Conservation (phyloP, 768 basidiomycete species). For the Termitomyces sp. region DNA sequence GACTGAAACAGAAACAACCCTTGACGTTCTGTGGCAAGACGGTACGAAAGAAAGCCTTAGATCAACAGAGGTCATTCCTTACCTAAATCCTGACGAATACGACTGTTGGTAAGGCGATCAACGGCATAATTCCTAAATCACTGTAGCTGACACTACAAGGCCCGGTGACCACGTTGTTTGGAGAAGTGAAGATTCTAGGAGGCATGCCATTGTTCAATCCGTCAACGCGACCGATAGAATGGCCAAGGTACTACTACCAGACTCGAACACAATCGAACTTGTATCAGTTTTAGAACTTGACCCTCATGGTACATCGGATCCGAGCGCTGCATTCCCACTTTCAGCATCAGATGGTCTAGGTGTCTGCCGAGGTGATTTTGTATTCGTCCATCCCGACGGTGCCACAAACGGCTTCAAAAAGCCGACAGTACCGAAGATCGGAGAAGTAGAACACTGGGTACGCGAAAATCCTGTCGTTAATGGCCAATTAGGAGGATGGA, state of each 20-base stretch:
- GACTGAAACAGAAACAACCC: constrained; percentile 61
- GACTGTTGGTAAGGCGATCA: constrained; percentile 68
- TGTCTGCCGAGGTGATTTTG: constrained; percentile 77
- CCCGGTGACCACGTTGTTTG: constrained; percentile 89
- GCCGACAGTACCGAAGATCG: constrained; percentile 78
- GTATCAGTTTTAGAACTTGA: constrained; percentile 88
- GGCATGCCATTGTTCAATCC: constrained; percentile 71
- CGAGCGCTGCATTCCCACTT: constrained; percentile 33
- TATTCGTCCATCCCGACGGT: constrained; percentile 70
- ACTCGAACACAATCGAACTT: constrained; percentile 50
- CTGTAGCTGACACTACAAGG: constrained; percentile 36
- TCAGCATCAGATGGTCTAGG: constrained; percentile 60
- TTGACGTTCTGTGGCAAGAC: constrained; percentile 86
- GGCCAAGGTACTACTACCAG: constrained; percentile 56
- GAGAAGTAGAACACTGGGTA: constrained; percentile 80
- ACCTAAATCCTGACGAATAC: constrained; percentile 86
- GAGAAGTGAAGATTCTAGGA: constrained; percentile 66
- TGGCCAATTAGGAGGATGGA: constrained; percentile 62
- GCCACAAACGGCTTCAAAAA: constrained; percentile 65
- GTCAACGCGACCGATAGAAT: constrained; percentile 72
- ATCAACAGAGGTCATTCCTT: constrained; percentile 69
- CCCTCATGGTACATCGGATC: constrained; percentile 66
- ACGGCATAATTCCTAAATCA: not conserved
- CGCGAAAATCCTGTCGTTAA: constrained; percentile 50
- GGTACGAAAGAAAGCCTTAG: constrained; percentile 59